A percentile compares a stretch with the other conserved stretches of the same genome.
These are phyloP conservation scores for Planoprotostelium fungivorum DNA, from an alignment of 78 protist species.

Conservation along the genomic window DNA sequence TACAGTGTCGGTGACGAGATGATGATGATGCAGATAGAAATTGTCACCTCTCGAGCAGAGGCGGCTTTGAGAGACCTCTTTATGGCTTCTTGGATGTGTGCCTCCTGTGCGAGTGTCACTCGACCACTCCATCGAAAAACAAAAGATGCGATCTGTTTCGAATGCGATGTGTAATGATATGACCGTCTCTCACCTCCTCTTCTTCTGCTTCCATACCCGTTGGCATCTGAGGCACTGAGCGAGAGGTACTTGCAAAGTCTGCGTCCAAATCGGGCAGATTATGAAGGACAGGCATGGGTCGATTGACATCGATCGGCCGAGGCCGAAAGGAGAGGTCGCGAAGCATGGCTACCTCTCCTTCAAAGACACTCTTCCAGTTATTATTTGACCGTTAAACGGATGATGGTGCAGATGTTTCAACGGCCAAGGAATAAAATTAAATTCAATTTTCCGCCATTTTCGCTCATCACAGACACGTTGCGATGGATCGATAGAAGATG, in stretches of 20 bases:
- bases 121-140: too few species aligned
- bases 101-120: not conserved
- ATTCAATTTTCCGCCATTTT: too few species aligned
- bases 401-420: too few species aligned
- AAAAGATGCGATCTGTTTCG: too few species aligned
- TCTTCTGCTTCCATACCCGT: not conserved
- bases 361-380: too few species aligned
- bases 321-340: not conserved
- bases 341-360: too few species aligned
- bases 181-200: not conserved
- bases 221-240: not conserved
- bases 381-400: too few species aligned
- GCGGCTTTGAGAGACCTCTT: not conserved
- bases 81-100: not conserved
- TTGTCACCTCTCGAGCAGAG: not conserved
- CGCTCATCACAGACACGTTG: too few species aligned
- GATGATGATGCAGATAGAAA: not conserved
- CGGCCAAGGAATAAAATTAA: too few species aligned
- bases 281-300: not conserved
- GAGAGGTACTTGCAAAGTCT: not conserved
- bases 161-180: too few species aligned
- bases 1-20: not conserved
- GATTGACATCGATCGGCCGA: not conserved
- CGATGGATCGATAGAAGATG: too few species aligned
- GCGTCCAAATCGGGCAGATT: not conserved